phyloP scores from a whole-genome alignment of 2,329 filamentous ascomycete genomes.

The Arthrobotrys megalospora region DNA sequence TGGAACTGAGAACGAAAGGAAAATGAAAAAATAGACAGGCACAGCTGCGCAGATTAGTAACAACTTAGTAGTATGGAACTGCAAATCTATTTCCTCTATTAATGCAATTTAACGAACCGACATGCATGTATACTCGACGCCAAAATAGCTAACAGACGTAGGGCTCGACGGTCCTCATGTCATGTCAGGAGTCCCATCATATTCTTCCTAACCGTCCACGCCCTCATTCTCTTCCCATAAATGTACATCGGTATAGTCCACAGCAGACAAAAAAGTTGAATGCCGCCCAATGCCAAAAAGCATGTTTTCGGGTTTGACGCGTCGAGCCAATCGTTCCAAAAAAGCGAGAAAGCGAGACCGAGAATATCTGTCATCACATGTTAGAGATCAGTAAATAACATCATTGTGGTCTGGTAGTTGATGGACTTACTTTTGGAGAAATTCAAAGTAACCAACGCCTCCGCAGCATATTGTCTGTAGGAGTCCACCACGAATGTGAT shows the following conservation, averaged over 20 bases:
- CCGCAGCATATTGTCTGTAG: slow-evolving; percentile 92
- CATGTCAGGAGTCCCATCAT: slow-evolving; percentile 76
- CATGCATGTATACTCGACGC: no score
- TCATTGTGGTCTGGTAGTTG: not conserved
- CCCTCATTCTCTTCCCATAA: slow-evolving; percentile 87
- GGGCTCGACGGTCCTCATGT: no score
- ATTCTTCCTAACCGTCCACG: slow-evolving; percentile 92
- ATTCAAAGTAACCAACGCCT: slow-evolving; percentile 93
- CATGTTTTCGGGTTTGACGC: slow-evolving; percentile 80
- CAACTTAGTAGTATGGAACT: no score
- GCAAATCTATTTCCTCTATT: no score
- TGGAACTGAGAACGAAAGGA: no score
- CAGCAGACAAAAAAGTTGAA: slow-evolving; percentile 82
- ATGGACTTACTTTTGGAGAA: slow-evolving; percentile 82
- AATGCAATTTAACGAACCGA: no score
- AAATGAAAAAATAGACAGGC: no score
- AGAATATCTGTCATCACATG: slow-evolving; percentile 82
- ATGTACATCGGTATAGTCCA: slow-evolving; percentile 93
- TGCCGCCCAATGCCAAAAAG: slow-evolving; percentile 85
- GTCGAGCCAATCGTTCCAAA: slow-evolving; percentile 87
- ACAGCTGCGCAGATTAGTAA: no score
- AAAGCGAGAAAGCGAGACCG: slow-evolving; percentile 88
- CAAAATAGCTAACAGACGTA: no score
- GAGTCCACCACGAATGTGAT: slow-evolving; percentile 96
- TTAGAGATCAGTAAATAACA: slow-evolving; percentile 52